Percentiles rank a stretch among this genome's conserved stretches.
These are phyloP conservation scores for Metarhizium robertsii DNA, from an alignment of 2,329 filamentous ascomycete genomes.

Conservation along the genomic window DNA sequence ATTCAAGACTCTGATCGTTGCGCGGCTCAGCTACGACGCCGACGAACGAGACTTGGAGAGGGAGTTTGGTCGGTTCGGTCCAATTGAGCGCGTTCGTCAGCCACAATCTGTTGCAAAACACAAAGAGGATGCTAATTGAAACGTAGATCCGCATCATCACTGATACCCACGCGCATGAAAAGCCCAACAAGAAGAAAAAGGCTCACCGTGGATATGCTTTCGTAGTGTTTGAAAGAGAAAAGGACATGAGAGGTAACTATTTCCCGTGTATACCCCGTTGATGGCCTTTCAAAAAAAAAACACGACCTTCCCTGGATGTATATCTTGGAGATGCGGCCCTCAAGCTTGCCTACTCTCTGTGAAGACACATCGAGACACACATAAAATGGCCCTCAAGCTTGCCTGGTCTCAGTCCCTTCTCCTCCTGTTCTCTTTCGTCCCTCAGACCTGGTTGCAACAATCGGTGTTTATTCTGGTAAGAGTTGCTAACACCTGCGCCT, in stretches of 20 bases:
- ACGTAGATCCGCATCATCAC: conserved; percentile 75
- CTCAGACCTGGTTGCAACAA: conserved; percentile 1
- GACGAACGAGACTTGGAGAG: conserved; percentile 84
- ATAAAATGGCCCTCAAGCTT: conserved; percentile 45
- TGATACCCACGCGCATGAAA: conserved; percentile 61
- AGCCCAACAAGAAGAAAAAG: conserved; percentile 70
- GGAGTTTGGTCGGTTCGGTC: conserved; percentile 88
- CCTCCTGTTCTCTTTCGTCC: conserved; percentile 11
- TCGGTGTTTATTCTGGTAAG: conserved; percentile 38
- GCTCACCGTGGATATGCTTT: conserved; percentile 88
- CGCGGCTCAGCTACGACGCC: conserved; percentile 79
- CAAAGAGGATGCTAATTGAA: background rate
- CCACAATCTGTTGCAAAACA: background rate
- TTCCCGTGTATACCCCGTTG: conserved; percentile 21
- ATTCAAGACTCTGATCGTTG: conserved; percentile 90
- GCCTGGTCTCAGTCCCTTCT: conserved; percentile 33
- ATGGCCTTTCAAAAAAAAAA: conserved; percentile 2
- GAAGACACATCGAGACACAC: conserved; percentile 34
- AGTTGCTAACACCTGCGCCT: conserved; percentile 56
- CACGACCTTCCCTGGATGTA: conserved; percentile 10
- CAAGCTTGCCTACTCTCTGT: conserved; percentile 29
- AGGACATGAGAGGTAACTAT: conserved; percentile 94
- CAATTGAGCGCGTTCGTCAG: conserved; percentile 73
- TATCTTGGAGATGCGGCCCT: conserved; percentile 29
- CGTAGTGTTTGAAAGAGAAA: conserved; percentile 92